Percentiles rank a stretch among this genome's conserved stretches.
These are phyloP conservation scores for Plasmodium berghei DNA, from an alignment of 169 alveolate species.

Conservation along the genomic window DNA sequence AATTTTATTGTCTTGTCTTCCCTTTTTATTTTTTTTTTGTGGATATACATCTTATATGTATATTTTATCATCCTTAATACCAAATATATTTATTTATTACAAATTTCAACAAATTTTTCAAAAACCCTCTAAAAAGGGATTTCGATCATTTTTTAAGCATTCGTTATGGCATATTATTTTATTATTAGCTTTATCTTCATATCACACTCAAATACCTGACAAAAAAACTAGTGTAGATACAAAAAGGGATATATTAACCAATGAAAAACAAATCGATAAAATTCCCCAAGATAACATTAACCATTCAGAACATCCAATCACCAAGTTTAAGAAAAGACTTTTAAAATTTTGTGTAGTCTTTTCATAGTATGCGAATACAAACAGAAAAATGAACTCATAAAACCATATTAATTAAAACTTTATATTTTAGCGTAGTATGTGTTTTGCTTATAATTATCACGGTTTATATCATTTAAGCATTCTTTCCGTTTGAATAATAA, in stretches of 20 bases:
- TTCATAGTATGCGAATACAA: slow-evolving; percentile 4
- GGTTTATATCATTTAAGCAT: too few species aligned
- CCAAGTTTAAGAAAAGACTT: slow-evolving; percentile 60
- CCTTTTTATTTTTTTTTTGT: slow-evolving; percentile 79
- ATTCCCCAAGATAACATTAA: background rate
- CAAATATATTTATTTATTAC: slow-evolving; percentile 71
- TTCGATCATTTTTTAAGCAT: slow-evolving; percentile 56
- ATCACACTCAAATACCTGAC: slow-evolving; percentile 78
- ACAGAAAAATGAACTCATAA: too few species aligned
- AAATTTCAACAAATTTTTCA: slow-evolving; percentile 40
- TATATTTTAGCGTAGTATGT: background rate
- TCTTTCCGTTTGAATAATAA: too few species aligned
- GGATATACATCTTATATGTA: slow-evolving; percentile 80
- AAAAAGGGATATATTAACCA: background rate
- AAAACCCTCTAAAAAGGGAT: slow-evolving; percentile 11
- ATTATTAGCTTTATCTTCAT: slow-evolving; percentile 78
- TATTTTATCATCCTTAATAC: slow-evolving; percentile 77
- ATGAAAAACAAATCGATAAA: background rate
- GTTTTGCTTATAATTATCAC: background rate
- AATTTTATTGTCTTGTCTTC: slow-evolving; percentile 77
- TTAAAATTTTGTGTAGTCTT: slow-evolving; percentile 71
- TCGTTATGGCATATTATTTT: slow-evolving; percentile 83
- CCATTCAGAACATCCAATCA: slow-evolving; percentile 29
- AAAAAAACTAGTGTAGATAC: background rate
- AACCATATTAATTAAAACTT: too few species aligned